Evolutionary conservation across 108 stramenopile species (phyloP).

Genomic region (Cyclotella baltica): DNA sequence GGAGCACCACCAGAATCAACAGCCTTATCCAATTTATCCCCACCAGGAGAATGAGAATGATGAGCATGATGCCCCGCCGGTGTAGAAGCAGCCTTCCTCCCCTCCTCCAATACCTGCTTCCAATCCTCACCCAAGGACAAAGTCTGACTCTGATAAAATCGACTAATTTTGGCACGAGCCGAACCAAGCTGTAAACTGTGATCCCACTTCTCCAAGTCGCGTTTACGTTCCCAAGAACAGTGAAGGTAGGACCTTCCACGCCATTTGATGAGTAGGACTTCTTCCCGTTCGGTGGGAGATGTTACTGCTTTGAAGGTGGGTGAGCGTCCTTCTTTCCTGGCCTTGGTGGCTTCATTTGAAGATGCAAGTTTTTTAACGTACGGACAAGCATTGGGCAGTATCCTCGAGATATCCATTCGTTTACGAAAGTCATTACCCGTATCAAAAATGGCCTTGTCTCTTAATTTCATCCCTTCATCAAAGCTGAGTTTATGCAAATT

Average conservation of each 20-base stretch:
- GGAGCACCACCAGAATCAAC: slow-evolving; percentile 8
- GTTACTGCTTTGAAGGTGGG: slow-evolving; percentile 41
- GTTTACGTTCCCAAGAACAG: slow-evolving; percentile 82
- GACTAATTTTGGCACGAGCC: slow-evolving; percentile 78
- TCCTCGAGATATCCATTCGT: slow-evolving; percentile 80
- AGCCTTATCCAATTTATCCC: slow-evolving; percentile 5
- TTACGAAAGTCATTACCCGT: slow-evolving; percentile 60
- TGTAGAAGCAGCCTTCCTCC: slow-evolving; percentile 49
- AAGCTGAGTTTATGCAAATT: slow-evolving; percentile 38
- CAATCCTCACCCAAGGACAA: slow-evolving; percentile 69
- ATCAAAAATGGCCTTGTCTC: slow-evolving; percentile 58
- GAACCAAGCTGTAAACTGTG: slow-evolving; percentile 66
- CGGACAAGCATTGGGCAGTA: slow-evolving; percentile 73
- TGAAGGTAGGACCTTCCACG: slow-evolving; percentile 83
- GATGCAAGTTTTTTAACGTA: slow-evolving; percentile 66
- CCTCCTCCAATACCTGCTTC: slow-evolving; percentile 75
- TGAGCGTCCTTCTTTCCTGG: slow-evolving; percentile 22
- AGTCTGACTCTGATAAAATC: slow-evolving; percentile 73
- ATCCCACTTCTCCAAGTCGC: slow-evolving; percentile 74
- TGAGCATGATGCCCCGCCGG: slow-evolving; percentile 51
- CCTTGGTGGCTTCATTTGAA: slow-evolving; percentile 21
- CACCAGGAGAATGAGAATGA: slow-evolving; percentile 28
- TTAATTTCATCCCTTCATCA: slow-evolving; percentile 59
- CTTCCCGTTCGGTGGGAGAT: slow-evolving; percentile 61
- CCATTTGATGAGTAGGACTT: slow-evolving; percentile 88